Evolutionary conservation across 192 early-diverging fungal species (phyloP).

Genomic region (Umbelopsis ramanniana): DNA sequence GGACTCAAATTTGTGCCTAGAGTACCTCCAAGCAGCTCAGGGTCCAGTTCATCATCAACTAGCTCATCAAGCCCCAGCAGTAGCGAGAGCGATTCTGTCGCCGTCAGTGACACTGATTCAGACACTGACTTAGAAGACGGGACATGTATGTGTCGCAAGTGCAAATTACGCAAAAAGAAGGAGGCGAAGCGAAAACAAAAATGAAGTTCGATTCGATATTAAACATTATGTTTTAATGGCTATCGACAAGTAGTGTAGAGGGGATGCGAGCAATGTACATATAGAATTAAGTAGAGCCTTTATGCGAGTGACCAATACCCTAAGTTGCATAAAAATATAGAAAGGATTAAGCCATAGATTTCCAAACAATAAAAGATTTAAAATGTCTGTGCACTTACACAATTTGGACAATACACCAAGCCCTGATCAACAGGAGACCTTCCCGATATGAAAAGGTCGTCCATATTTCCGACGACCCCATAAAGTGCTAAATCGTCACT

Average conservation of each 20-base stretch:
- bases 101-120: conserved; percentile 44
- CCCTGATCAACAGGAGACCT: not conserved
- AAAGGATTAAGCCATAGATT: too few relatives aligned
- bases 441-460: not conserved
- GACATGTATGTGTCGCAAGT: conserved; percentile 61
- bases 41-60: conserved; percentile 34
- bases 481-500: not conserved
- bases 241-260: not conserved
- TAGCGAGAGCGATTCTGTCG: conserved; percentile 11
- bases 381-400: not conserved
- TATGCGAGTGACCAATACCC: not conserved
- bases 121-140: conserved; percentile 55
- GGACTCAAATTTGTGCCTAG: conserved; percentile 47
- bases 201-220: not conserved
- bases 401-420: conserved; percentile 9
- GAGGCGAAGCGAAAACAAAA: conserved; percentile 14
- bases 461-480: conserved; percentile 1
- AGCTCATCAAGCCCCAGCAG: conserved; percentile 21
- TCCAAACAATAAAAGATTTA: too few relatives aligned
- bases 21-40: conserved; percentile 48
- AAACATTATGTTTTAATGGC: not conserved
- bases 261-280: not conserved
- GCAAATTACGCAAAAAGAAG: conserved; percentile 57
- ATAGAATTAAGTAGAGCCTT: not conserved
- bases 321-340: not conserved